Percentiles rank a stretch among this genome's conserved stretches.
These are phyloP conservation scores for Chaetomiaceae sp. DNA, from an alignment of 2,329 filamentous ascomycete genomes.

Conservation along the genomic window DNA sequence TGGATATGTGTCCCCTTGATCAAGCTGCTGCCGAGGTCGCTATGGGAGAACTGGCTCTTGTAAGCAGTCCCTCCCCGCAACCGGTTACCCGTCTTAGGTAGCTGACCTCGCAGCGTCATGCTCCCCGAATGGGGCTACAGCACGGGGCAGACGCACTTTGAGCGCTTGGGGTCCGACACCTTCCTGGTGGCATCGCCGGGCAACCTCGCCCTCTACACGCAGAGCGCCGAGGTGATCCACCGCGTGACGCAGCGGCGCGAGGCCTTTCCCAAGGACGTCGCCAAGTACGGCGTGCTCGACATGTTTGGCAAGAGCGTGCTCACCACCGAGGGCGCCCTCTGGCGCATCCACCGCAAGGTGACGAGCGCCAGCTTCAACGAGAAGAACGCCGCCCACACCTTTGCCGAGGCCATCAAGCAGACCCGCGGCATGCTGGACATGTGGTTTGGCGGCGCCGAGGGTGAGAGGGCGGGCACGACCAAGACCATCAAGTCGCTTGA, in stretches of 20 bases:
- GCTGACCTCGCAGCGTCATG: conserved; percentile 41
- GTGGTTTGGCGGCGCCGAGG: conserved; percentile 48
- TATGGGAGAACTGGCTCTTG: conserved; percentile 57
- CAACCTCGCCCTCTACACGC: conserved; percentile 49
- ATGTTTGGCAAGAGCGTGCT: conserved; percentile 70
- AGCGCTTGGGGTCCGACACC: conserved; percentile 52
- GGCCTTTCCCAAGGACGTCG: conserved; percentile 65
- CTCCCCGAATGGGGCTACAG: conserved; percentile 57
- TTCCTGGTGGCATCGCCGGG: conserved; percentile 61
- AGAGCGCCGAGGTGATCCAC: conserved; percentile 60
- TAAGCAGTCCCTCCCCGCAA: conserved; percentile 35
- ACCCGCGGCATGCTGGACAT: conserved; percentile 55
- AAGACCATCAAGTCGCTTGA: conserved; percentile 53
- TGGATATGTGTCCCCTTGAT: conserved; percentile 53
- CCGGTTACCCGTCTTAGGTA: background rate
- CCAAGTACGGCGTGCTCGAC: conserved; percentile 55
- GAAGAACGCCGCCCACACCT: conserved; percentile 64
- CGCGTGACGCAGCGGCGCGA: conserved; percentile 64
- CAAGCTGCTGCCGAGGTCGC: conserved; percentile 48
- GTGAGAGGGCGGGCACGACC: conserved; percentile 35
- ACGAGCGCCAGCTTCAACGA: conserved; percentile 72
- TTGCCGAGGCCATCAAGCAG: conserved; percentile 58
- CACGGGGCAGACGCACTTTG: conserved; percentile 54
- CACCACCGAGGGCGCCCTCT: conserved; percentile 62
- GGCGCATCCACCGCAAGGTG: conserved; percentile 70